These are phyloP conservation scores for Sclerotinia nivalis DNA, from an alignment of 2,329 filamentous ascomycete genomes.

Conservation along the genomic window DNA sequence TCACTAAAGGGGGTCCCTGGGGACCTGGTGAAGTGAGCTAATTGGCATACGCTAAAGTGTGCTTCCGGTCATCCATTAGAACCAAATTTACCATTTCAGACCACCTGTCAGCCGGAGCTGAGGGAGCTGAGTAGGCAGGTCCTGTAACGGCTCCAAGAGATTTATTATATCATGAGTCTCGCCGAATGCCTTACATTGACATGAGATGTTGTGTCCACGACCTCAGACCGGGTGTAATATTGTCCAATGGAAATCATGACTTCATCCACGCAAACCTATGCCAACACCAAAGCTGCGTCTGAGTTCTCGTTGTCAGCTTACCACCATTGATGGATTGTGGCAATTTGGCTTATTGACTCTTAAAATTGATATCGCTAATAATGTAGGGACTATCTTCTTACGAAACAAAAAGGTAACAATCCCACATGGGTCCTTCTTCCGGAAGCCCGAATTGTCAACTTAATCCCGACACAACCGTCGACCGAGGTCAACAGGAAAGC, in stretches of 20 bases:
- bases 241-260: background rate
- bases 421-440: background rate
- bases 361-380: background rate
- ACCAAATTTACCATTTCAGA: background rate
- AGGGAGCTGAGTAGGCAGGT: background rate
- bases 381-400: constrained; percentile 4
- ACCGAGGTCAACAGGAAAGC: constrained; percentile 13
- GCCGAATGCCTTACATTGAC: background rate
- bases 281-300: background rate
- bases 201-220: background rate
- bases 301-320: background rate
- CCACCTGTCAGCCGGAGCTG: background rate
- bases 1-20: background rate
- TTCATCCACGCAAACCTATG: background rate
- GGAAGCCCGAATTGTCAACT: background rate
- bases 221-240: background rate
- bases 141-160: too few species aligned
- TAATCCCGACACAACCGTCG: background rate
- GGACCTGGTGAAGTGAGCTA: background rate
- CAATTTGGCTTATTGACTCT: background rate
- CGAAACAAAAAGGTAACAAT: background rate
- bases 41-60: background rate
- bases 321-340: background rate
- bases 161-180: background rate
- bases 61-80: background rate